Base-by-base conservation (phyloP, 116 monocot species). In the Phalaenopsis hybrid region DNA sequence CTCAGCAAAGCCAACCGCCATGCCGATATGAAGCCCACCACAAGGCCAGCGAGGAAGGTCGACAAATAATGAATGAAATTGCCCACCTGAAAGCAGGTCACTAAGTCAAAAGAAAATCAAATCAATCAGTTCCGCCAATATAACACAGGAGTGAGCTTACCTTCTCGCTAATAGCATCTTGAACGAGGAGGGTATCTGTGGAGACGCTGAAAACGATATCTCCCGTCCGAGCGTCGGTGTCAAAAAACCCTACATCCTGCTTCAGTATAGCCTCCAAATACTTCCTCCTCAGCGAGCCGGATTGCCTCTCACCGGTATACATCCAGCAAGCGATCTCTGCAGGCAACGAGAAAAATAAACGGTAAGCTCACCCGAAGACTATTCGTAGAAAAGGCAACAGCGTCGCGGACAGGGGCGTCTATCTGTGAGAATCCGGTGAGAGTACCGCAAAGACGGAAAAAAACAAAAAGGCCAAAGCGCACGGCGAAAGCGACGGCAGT, bases 241-340 rank as follows among this genome's bases (percentile, higher is more conserved):
- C 94, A 82, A 91, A 91, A 84, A 94, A 91, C 21, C 94, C 94
- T 7, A 94, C 91, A 82, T 91, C 92, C 74, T 91, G 91, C 74
- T 78, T 78, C 81, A 94, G 84, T 48, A 91, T 92, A 18, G 99
- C 89, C 78, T 99, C 95, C 78, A 99, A 76, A 81, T 95, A 99
- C 68, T 83, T 79, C 85, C 85, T 85, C 79, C 99, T 82, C 48
- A 99, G 88, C 21, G 88, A 75, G 58, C 88, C 86, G 67, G 88
- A 89, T 83, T 99, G 99, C 83, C 99, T 85, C 86, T 99, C 99
- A 11, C 95, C 99, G 15, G 95, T 95, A 85, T 94, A 90, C 95
- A 95, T 99, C 99, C 99, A 99, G 81, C 95, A 99, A 20, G 94
- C 85, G 25, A 95, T 93, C 91, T 95, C 99, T 99, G 92, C 74